Conservation (phyloP, 352 stramenopile species). For the Blastocystis sp. region DNA sequence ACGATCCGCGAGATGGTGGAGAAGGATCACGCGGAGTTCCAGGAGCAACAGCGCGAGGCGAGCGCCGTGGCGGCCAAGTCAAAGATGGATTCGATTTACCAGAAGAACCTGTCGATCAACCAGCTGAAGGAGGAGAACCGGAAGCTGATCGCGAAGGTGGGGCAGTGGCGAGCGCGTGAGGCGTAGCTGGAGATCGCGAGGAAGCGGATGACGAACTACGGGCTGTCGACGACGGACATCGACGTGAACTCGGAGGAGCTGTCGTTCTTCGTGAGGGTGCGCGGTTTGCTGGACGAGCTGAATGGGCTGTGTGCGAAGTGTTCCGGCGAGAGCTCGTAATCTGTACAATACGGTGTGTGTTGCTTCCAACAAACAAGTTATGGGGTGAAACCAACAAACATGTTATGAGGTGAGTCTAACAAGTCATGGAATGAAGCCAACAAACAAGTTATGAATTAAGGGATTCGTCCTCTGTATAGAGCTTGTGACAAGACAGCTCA, state of each 20-base stretch:
- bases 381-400: too few relatives aligned
- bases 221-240: slow-evolving; percentile 44
- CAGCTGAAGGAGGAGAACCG: slow-evolving; percentile 66
- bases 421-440: too few relatives aligned
- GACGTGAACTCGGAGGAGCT: slow-evolving; percentile 55
- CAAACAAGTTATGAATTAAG: too few relatives aligned
- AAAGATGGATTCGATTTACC: slow-evolving; percentile 43
- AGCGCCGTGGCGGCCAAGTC: neutral
- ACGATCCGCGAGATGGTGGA: slow-evolving; percentile 4
- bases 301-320: slow-evolving; percentile 11
- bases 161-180: neutral
- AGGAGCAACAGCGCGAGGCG: neutral
- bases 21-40: neutral
- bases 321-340: neutral
- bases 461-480: too few relatives aligned
- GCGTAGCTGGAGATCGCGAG: slow-evolving; percentile 61
- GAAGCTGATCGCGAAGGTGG: slow-evolving; percentile 46
- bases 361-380: neutral
- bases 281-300: slow-evolving; percentile 13
- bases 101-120: slow-evolving; percentile 53
- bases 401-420: too few relatives aligned
- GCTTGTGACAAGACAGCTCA: too few relatives aligned
- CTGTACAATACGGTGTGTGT: slow-evolving; percentile 40
- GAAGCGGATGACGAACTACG: slow-evolving; percentile 64
- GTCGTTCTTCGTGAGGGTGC: neutral